Evolutionary conservation across 2,329 filamentous ascomycete species (phyloP), one percentile per base, ranked within the genome.

Genomic region (Cladosporium sp.): DNA sequence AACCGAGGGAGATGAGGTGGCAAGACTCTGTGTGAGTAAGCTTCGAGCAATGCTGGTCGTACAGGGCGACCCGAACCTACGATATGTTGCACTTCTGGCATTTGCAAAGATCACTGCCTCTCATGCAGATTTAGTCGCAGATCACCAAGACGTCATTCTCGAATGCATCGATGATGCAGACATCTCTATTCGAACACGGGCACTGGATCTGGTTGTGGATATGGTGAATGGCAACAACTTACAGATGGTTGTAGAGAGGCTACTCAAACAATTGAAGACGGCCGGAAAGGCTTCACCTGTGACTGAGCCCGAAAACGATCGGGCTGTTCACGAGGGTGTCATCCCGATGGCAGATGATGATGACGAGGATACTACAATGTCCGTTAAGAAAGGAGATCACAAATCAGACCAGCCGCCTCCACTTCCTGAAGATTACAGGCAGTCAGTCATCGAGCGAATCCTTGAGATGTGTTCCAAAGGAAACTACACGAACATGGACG

Each of bases 151-250:
- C 78, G 94, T 98, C 57, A 97, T 99, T 68, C 84, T 99, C 76
- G 91, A 96, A 73, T 99, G 95, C 76, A 92, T 99, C 72, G 95
- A 98, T 76, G 96, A 96, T 76, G 85, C 91, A 0, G 95, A 99
- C 73, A 95, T 99, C 67, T 97, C 93, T 5, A 99, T 99, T 74
- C 90, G 95, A 67, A 89, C 96, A 77, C 91, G 96, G 75, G 93
- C 95, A 5, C 83, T 99, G 39, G 93, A 98, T 71, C 84, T 99
- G 26, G 93, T 95, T 1, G 91, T 94, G 62, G 92, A 92, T 39
- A 97, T 99, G 92, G 93, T 98, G 67, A 94, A 89, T 71, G 88
- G 86, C 68, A 93, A 96, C 64, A 97, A 94, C 69, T 78, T 99
- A 5, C 86, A 92, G 65, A 86, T 87, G 0, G 91, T 98, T 60